Evolutionary conservation across 257 asterid species (phyloP).

Genomic region (Fraxinus cuspidata): DNA sequence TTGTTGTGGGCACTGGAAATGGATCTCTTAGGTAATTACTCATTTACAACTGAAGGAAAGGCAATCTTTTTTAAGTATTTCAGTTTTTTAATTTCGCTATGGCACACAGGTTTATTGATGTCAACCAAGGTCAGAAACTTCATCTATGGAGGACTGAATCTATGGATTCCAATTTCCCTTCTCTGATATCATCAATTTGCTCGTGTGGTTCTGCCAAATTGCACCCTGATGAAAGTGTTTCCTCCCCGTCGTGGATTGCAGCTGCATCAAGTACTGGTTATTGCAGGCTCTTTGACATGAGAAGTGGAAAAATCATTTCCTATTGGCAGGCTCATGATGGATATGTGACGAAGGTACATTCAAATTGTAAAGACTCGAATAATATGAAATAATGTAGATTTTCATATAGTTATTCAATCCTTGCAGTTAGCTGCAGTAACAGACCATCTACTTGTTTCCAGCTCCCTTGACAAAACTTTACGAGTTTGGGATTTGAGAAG

Average conservation of each 20-base stretch:
- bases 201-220: slow-evolving; percentile 59
- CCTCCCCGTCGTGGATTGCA: slow-evolving; percentile 87
- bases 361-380: slow-evolving; percentile 2
- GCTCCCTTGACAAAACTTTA: slow-evolving; percentile 87
- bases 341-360: slow-evolving; percentile 86
- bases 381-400: slow-evolving; percentile 8
- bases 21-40: slow-evolving; percentile 82
- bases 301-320: slow-evolving; percentile 77
- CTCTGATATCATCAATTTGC: slow-evolving; percentile 87
- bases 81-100: slow-evolving; percentile 20
- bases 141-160: slow-evolving; percentile 87
- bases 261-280: slow-evolving; percentile 83
- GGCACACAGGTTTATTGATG: slow-evolving; percentile 79
- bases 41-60: slow-evolving; percentile 14
- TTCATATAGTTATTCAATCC: slow-evolving; percentile 26
- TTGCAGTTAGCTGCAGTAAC: slow-evolving; percentile 83
- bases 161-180: slow-evolving; percentile 66
- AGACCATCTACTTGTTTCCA: slow-evolving; percentile 79
- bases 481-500: slow-evolving; percentile 97
- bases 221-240: slow-evolving; percentile 39
- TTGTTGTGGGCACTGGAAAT: slow-evolving; percentile 88
- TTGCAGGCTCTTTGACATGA: slow-evolving; percentile 82
- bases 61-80: background rate
- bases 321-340: slow-evolving; percentile 99
- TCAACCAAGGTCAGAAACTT: slow-evolving; percentile 84